Percentiles rank a stretch among this genome's conserved stretches.
Evolutionary conservation across 129 eudicot species (phyloP).

Genomic region (Pseudognaphalium luteoalbum): DNA sequence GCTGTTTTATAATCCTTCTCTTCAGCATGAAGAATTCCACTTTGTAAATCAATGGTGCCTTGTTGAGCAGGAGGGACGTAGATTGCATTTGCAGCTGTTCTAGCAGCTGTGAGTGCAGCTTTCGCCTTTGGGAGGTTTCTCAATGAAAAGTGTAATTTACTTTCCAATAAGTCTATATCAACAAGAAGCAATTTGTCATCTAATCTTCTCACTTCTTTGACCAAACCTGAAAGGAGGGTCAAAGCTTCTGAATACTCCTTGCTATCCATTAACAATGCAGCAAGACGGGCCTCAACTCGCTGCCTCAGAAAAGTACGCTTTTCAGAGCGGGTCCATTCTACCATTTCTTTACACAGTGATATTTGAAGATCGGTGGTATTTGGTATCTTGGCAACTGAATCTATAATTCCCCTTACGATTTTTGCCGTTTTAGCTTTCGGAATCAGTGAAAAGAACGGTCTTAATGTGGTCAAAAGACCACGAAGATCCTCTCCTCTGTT

Average conservation of each 20-base stretch:
- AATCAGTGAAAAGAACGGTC: slow-evolving; percentile 58
- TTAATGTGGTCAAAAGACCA: slow-evolving; percentile 50
- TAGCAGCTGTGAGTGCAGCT: slow-evolving; percentile 71
- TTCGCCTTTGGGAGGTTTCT: slow-evolving; percentile 69
- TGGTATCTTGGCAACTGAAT: slow-evolving; percentile 64
- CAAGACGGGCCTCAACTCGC: slow-evolving; percentile 51
- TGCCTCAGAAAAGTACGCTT: slow-evolving; percentile 56
- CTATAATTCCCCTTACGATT: slow-evolving; percentile 58
- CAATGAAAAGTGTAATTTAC: slow-evolving; percentile 62
- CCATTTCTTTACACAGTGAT: slow-evolving; percentile 64
- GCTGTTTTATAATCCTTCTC: slow-evolving; percentile 75
- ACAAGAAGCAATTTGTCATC: slow-evolving; percentile 62
- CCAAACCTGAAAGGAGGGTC: slow-evolving; percentile 48
- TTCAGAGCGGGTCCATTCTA: slow-evolving; percentile 64
- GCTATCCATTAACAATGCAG: slow-evolving; percentile 51
- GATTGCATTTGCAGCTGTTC: slow-evolving; percentile 84
- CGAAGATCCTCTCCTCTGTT: slow-evolving; percentile 61
- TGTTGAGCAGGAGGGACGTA: slow-evolving; percentile 76
- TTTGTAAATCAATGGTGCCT: slow-evolving; percentile 61
- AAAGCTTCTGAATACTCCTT: slow-evolving; percentile 59
- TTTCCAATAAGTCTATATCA: slow-evolving; percentile 60
- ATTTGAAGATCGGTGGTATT: slow-evolving; percentile 56
- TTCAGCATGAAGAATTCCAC: slow-evolving; percentile 68
- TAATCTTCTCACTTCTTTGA: slow-evolving; percentile 52
- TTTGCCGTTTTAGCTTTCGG: slow-evolving; percentile 67